phyloP scores from a whole-genome alignment of 2,329 filamentous ascomycete species.

The Fusarium pilosicola region DNA sequence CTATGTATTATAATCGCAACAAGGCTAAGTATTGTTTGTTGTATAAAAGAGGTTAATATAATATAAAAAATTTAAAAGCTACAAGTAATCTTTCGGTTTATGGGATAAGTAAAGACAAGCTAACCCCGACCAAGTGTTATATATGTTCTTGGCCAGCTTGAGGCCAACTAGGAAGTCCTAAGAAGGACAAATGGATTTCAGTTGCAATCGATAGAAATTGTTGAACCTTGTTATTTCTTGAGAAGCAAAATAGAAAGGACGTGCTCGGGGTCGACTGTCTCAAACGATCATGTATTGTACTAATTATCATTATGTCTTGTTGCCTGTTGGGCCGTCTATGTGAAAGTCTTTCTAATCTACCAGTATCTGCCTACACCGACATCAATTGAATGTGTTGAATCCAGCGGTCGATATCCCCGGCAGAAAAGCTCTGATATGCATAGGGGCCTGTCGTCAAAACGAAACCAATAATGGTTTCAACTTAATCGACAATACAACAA shows the following conservation, averaged over 20 bases:
- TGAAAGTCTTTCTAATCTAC: accelerated
- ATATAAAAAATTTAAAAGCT: too few species aligned
- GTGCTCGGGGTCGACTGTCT: accelerated
- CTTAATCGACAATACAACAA: background rate
- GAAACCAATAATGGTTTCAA: background rate
- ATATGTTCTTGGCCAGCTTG: too few species aligned
- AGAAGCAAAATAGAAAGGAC: accelerated
- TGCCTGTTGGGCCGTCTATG: background rate
- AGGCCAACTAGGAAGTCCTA: background rate
- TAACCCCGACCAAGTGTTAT: accelerated
- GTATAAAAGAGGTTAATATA: too few species aligned
- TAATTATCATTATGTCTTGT: background rate
- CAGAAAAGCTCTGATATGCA: background rate
- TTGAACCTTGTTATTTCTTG: too few species aligned
- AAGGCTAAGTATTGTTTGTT: too few species aligned
- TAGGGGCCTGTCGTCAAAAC: background rate
- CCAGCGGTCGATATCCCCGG: too few species aligned
- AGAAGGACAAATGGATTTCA: accelerated
- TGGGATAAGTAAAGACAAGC: too few species aligned
- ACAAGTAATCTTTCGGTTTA: accelerated
- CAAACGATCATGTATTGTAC: accelerated
- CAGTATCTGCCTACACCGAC: accelerated
- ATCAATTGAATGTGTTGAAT: accelerated
- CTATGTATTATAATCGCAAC: too few species aligned
- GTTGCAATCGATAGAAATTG: too few species aligned